Evolutionary conservation across 2,329 filamentous ascomycete genomes (phyloP).

Genomic region (Helotiales sp.): DNA sequence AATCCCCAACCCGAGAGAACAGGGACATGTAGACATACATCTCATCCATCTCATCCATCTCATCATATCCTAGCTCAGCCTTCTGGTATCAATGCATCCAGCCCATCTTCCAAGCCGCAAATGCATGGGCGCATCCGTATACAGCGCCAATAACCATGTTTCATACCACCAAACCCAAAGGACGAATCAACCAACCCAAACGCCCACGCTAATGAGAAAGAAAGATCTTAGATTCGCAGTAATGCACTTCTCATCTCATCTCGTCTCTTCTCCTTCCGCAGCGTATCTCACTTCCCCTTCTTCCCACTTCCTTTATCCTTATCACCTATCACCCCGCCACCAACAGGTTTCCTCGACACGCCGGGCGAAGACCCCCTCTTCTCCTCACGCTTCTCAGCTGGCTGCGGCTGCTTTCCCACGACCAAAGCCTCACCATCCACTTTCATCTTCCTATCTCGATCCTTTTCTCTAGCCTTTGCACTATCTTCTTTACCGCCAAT

Average conservation of each 20-base stretch:
- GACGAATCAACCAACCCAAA: not conserved
- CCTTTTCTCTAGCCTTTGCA: not conserved
- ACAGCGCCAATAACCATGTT: not conserved
- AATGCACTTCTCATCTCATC: not conserved
- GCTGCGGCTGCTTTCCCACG: not conserved
- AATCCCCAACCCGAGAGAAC: not conserved
- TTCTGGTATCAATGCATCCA: not conserved
- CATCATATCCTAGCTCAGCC: no score
- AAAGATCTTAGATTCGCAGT: not conserved
- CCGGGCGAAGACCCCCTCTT: not conserved
- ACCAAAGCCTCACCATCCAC: not conserved
- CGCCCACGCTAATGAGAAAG: constrained; percentile 22
- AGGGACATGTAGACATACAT: not conserved
- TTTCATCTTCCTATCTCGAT: not conserved
- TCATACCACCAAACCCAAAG: not conserved
- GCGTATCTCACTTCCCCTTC: constrained; percentile 9
- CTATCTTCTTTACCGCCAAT: not conserved
- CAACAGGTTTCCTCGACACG: constrained; percentile 12
- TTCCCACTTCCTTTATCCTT: not conserved
- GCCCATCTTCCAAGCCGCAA: not conserved
- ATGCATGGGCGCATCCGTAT: not conserved
- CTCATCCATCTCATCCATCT: not conserved
- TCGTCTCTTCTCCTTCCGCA: not conserved
- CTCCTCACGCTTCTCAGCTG: not conserved
- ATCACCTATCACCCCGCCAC: not conserved